These are phyloP conservation scores for Fusarium verrucosum DNA, from an alignment of 2,329 filamentous ascomycete genomes.

Conservation along the genomic window DNA sequence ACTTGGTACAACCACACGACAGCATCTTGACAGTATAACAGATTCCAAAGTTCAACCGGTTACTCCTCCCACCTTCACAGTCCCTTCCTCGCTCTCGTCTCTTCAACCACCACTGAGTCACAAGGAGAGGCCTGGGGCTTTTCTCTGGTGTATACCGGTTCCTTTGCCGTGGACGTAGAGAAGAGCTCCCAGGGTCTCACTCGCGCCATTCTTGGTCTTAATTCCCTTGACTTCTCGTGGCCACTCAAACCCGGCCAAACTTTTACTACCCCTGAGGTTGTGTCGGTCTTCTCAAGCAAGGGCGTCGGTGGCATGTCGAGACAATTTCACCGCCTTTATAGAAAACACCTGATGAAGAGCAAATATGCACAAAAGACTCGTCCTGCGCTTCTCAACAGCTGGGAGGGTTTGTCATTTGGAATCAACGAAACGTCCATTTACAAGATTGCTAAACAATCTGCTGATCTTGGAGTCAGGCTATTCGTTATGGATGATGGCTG, in stretches of 20 bases:
- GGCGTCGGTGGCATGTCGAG: slow-evolving; percentile 71
- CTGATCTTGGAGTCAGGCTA: slow-evolving; percentile 66
- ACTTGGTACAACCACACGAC: fast-evolving
- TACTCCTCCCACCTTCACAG: slow-evolving; percentile 73
- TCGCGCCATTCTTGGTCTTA: slow-evolving; percentile 68
- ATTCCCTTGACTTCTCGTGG: slow-evolving; percentile 69
- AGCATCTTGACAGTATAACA: slow-evolving; percentile 32
- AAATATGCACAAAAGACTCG: slow-evolving; percentile 62
- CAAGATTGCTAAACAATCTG: slow-evolving; percentile 63
- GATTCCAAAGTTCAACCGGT: slow-evolving; percentile 68
- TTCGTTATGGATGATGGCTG: slow-evolving; percentile 75
- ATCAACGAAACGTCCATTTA: slow-evolving; percentile 66
- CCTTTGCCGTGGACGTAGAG: slow-evolving; percentile 68
- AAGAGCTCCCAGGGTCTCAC: slow-evolving; percentile 69
- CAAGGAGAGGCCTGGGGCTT: slow-evolving; percentile 72
- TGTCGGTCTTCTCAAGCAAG: slow-evolving; percentile 66
- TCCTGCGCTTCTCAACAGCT: slow-evolving; percentile 70
- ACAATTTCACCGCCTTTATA: slow-evolving; percentile 69
- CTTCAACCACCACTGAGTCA: slow-evolving; percentile 66
- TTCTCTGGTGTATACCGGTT: slow-evolving; percentile 71
- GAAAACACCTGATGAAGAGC: slow-evolving; percentile 67
- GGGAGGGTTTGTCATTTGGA: slow-evolving; percentile 70
- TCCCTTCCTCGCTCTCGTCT: slow-evolving; percentile 67
- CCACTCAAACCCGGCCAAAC: slow-evolving; percentile 64
- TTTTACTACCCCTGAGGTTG: slow-evolving; percentile 69